These are phyloP conservation scores for Neoascochyta sp. DNA, from an alignment of 2,329 filamentous ascomycete species.

Conservation along the genomic window DNA sequence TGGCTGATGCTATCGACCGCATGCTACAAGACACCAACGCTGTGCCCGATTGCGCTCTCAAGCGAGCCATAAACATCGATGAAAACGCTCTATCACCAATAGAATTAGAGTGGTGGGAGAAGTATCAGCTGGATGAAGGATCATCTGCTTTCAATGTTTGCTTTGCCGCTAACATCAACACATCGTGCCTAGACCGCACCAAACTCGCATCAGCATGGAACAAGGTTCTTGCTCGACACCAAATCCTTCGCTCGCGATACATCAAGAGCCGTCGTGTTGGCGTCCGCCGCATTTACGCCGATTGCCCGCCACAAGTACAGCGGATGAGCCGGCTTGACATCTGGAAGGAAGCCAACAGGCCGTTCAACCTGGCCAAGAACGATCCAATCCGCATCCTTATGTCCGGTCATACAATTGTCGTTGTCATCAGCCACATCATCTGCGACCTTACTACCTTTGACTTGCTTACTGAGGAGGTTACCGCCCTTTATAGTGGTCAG, in stretches of 20 bases:
- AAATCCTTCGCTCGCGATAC: constrained; percentile 9
- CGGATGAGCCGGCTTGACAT: constrained; percentile 2
- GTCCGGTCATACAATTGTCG: constrained; percentile 15
- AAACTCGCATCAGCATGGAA: constrained; percentile 19
- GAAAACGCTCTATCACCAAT: constrained; percentile 11
- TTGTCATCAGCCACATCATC: constrained; percentile 33
- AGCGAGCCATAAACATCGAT: background rate
- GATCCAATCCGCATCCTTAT: constrained; percentile 26
- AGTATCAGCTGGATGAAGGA: constrained; percentile 9
- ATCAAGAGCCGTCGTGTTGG: background rate
- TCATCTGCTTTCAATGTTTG: constrained; percentile 28
- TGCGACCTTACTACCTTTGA: constrained; percentile 32
- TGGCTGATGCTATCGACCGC: constrained; percentile 2
- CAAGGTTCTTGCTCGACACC: constrained; percentile 12
- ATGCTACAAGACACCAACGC: background rate
- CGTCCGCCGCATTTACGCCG: background rate
- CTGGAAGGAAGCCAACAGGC: constrained; percentile 3
- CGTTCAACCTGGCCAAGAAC: constrained; percentile 20
- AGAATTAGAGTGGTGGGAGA: constrained; percentile 17
- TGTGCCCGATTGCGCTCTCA: background rate
- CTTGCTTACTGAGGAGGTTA: constrained; percentile 25
- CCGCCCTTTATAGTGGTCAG: constrained; percentile 5
- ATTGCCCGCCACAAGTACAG: constrained; percentile 1
- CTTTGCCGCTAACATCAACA: constrained; percentile 10
- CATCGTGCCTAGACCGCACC: constrained; percentile 8